Conservation (phyloP, 2,329 filamentous ascomycete genomes). For the Phialophora macrospora region DNA sequence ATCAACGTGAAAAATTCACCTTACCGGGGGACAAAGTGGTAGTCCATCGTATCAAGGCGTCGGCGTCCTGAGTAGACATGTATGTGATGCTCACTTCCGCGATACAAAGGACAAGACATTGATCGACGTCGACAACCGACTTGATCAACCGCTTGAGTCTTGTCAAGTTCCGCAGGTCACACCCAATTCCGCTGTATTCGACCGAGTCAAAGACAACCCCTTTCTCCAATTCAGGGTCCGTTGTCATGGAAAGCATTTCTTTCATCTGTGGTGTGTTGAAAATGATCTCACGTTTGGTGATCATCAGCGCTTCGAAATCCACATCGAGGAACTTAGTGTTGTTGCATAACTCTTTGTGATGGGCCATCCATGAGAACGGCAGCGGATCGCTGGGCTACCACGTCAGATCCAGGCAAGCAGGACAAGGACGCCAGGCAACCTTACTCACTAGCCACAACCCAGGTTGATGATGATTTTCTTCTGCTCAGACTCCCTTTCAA, state of each 20-base stretch:
- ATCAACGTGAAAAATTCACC: constrained; percentile 30
- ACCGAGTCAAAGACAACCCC: constrained; percentile 35
- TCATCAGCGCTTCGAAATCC: constrained; percentile 39
- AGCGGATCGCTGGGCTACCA: constrained; percentile 71
- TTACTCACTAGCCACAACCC: constrained; percentile 41
- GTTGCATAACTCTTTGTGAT: constrained; percentile 59
- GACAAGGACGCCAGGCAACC: constrained; percentile 8
- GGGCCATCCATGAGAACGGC: constrained; percentile 78
- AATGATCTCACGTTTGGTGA: constrained; percentile 38
- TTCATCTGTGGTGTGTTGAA: constrained; percentile 37
- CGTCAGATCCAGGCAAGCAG: constrained; percentile 6
- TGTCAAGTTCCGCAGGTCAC: constrained; percentile 64
- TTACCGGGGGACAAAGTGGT: constrained; percentile 69
- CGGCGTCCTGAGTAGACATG: constrained; percentile 75
- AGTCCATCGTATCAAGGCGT: constrained; percentile 80
- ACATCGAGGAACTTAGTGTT: constrained; percentile 39
- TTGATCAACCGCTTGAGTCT: constrained; percentile 65
- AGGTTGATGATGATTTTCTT: constrained; percentile 39
- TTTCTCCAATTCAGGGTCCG: constrained; percentile 12
- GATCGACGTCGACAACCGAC: constrained; percentile 61
- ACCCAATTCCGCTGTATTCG: constrained; percentile 38
- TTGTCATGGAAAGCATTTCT: constrained; percentile 31
- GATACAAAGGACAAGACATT: constrained; percentile 73
- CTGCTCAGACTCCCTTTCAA: constrained; percentile 57
- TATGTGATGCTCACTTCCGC: constrained; percentile 92